Conservation (phyloP, 2,329 filamentous ascomycete genomes). For the Arthrinium phaeospermum region DNA sequence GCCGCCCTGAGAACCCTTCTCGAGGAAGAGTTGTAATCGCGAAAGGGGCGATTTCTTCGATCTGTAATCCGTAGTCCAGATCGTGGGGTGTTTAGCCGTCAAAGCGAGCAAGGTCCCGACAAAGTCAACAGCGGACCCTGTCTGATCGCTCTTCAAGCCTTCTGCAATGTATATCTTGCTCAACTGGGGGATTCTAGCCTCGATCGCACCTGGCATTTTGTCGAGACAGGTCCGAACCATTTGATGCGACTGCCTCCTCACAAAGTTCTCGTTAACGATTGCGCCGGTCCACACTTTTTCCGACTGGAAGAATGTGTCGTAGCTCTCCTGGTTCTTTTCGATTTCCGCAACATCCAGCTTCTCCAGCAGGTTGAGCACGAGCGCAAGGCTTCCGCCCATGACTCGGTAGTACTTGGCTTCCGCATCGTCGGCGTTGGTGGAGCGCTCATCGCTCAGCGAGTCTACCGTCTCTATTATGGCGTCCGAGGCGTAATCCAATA, state of each 20-base stretch:
- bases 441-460: slow-evolving; percentile 88
- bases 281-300: slow-evolving; percentile 71
- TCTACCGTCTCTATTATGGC: slow-evolving; percentile 80
- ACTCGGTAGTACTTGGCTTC: slow-evolving; percentile 86
- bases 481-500: slow-evolving; percentile 81
- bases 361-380: slow-evolving; percentile 59
- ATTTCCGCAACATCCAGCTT: slow-evolving; percentile 58
- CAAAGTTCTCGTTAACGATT: slow-evolving; percentile 63
- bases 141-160: slow-evolving; percentile 74
- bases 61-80: slow-evolving; percentile 71
- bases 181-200: slow-evolving; percentile 56
- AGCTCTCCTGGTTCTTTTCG: slow-evolving; percentile 63
- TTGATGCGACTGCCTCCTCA: slow-evolving; percentile 58
- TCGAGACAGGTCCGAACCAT: slow-evolving; percentile 57
- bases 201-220: slow-evolving; percentile 51
- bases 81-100: slow-evolving; percentile 66
- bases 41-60: slow-evolving; percentile 60
- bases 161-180: slow-evolving; percentile 71
- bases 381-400: slow-evolving; percentile 58
- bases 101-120: slow-evolving; percentile 70
- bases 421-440: slow-evolving; percentile 82
- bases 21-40: slow-evolving; percentile 73
- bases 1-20: slow-evolving; percentile 84
- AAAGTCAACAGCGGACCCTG: slow-evolving; percentile 75
- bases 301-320: slow-evolving; percentile 70